Evolutionary conservation across 2,329 filamentous ascomycete species (phyloP).

Genomic region (Ophiostoma fasciatum): DNA sequence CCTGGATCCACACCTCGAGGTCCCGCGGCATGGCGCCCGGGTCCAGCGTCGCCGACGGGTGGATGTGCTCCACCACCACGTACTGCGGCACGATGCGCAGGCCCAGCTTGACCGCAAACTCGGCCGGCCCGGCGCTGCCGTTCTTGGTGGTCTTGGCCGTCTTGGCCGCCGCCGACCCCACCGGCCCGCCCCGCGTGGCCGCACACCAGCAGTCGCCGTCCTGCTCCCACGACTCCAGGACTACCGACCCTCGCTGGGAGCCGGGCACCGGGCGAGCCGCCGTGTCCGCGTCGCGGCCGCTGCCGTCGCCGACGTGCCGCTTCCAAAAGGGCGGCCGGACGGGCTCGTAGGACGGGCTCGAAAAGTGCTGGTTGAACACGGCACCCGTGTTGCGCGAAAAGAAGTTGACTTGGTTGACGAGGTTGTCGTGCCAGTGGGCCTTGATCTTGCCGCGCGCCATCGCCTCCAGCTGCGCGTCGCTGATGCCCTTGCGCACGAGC

Average conservation of each 20-base stretch:
- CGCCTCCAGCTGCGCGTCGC: slow-evolving; percentile 30
- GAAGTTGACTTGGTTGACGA: slow-evolving; percentile 54
- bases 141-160: slow-evolving; percentile 16
- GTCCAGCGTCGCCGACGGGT: slow-evolving; percentile 43
- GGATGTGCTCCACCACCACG: slow-evolving; percentile 58
- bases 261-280: slow-evolving; percentile 2
- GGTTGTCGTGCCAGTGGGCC: slow-evolving; percentile 25
- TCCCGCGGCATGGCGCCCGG: slow-evolving; percentile 47
- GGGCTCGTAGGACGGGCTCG: slow-evolving; percentile 39
- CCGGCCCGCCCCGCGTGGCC: slow-evolving; percentile 17
- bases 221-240: slow-evolving; percentile 58
- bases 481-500: slow-evolving; percentile 27
- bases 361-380: slow-evolving; percentile 40
- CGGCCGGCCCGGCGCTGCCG: slow-evolving; percentile 32
- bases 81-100: slow-evolving; percentile 49
- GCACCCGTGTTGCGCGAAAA: slow-evolving; percentile 54
- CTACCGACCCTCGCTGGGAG: slow-evolving; percentile 23
- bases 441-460: slow-evolving; percentile 32
- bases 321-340: slow-evolving; percentile 11
- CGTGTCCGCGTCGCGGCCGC: neutral
- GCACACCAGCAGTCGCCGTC: slow-evolving; percentile 83
- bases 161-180: neutral
- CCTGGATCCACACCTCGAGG: slow-evolving; percentile 55
- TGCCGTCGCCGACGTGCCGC: neutral
- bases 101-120: slow-evolving; percentile 48